Base-by-base conservation (phyloP, 108 stramenopile species). In the Phaeodactylum tricornutum region DNA sequence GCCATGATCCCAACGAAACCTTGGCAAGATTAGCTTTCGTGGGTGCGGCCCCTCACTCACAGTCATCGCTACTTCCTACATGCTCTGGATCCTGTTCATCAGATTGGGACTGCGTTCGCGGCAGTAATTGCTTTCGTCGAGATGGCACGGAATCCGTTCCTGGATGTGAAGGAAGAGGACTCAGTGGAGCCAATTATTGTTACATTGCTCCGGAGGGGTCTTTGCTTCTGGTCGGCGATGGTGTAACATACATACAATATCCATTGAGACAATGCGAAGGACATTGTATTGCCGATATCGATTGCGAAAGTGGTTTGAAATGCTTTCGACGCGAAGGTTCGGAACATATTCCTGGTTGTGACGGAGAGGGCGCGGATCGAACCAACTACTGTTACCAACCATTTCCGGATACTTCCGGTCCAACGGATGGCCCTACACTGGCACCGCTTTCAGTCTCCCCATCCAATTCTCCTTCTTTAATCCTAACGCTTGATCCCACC, bases 171-270 rank as follows among this genome's bases (percentile, higher is more conserved):
- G 59, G 66, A 22, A 59, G 61, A 11, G 61, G 26, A 27, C 42
- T 67, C 1, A 31, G 47, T n/a, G 62, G 62, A 5, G 58, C 51
- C 3, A 55, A 65, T 43, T 72, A 72, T 41, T 77, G 71, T 26
- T 45, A 9, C 19, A 45, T 45, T 45, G 24, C 44, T 40, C 38
- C 5, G 7, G 19, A 16, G 7, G 38, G 38, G 19, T 16, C 17
- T 16, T 20, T 40, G 3, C 19, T 40, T 7, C 4, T 40, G 3
- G 38, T 40, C 7, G 38, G 38, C 17, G 17, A 16, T 20, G 21
- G 21, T 20, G 17, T 20, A 20, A 40, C 38, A 20, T 40, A 16
- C 38, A 40, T 8, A 7, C 21, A 20, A 4, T 40, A 3, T 40
- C 47, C 51, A 11, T 43, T 64, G 3, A 46, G 50, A 1, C 27